Base-by-base conservation (phyloP, 805 yeast genomes). In the Geotrichum ghanense region DNA sequence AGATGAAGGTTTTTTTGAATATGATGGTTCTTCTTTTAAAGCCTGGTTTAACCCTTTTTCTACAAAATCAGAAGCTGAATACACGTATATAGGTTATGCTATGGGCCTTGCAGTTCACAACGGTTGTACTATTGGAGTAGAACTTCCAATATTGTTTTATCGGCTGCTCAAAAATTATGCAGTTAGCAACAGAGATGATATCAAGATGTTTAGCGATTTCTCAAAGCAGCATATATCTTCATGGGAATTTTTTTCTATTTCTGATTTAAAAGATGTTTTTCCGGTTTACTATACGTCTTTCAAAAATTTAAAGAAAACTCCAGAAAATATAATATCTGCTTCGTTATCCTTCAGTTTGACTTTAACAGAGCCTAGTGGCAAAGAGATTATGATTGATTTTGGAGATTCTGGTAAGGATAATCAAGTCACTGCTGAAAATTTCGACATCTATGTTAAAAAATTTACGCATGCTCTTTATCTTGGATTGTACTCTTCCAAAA, bases 41-140 rank as follows among this genome's bases (percentile, higher is more conserved):
- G 49, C 48, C 3, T 59, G 63, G 63, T 59, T 59, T 43, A 49
- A 45, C 19, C 51, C 52, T 14, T 55, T 48, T 16, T 52, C 42
- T 40, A 25, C 40, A 1, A 60, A 52, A 14, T 48, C 49, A 6
- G 45, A 51, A 2, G 45, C 44, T 26, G 22, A 49, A 20, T 59
- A 47, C 40, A 61, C 57, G 39, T 47, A 50, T 14, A 31, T 52
- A 9, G 63, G 63, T 3, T 43, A 56, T n/a, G 39, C 55, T 3
- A 48, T 60, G 16, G 65, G 60, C 9, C 41, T 61, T 41, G 65
- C 61, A 3, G 45, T 58, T 12, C 56, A 57, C 46, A 61, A 60
- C 45, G 59, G 62, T 10, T 59, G 64, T 44, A 48, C 52, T 6
- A 47, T 61, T 17, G 52, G 51, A n/a, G 51, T 56, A 2, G 34